Base-by-base conservation (phyloP, 2,329 filamentous ascomycete species). In the Nannizzia gypsea region DNA sequence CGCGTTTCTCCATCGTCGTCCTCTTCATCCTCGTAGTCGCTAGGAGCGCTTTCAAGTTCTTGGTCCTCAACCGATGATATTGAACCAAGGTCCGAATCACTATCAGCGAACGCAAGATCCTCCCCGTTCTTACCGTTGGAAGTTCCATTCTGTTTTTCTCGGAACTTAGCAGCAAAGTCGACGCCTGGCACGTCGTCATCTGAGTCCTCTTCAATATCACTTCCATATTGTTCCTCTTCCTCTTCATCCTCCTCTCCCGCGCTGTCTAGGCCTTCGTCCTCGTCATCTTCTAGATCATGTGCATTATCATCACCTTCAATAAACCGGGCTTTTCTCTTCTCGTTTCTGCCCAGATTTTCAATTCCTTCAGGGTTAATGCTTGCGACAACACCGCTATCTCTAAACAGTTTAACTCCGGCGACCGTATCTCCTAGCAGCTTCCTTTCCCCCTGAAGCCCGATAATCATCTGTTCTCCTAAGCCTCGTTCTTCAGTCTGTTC, bases 1-100 rank as follows among this genome's bases (percentile, higher is more conserved):
- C 84, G 81, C 22, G 89, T 67, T 2, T 81, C 85, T 2, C 85
- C 87, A 42, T 87, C 86, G 55, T 92, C 87, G 40, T 87, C 86
- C 55, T 92, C 89, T 6, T 77, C 74, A 15, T 78, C 77, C 17
- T 77, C 76, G 44, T 83, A 81, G n/a, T 83, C 80, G 20, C 77
- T 77, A 13, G 71, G 70, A 9, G 67, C 77, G 59, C 78, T 78
- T 54, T 81, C 80, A 2, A 80, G 64, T 31, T 81, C 78, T 61
- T 80, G 78, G 20, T 82, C 81, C 6, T 83, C 81, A 6, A 76
- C 80, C 0, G 78, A 80, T 6, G 89, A 95, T 64, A 96, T 74
- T 2, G 92, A 96, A 5, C 93, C 93, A 3, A 99, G 80, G 70
- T 99, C 95, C 0, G 93, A 99, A 72, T 99, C 95, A 68, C 90